phyloP scores from a whole-genome alignment of 805 yeast species.

The Aciculoconidium aculeatum region DNA sequence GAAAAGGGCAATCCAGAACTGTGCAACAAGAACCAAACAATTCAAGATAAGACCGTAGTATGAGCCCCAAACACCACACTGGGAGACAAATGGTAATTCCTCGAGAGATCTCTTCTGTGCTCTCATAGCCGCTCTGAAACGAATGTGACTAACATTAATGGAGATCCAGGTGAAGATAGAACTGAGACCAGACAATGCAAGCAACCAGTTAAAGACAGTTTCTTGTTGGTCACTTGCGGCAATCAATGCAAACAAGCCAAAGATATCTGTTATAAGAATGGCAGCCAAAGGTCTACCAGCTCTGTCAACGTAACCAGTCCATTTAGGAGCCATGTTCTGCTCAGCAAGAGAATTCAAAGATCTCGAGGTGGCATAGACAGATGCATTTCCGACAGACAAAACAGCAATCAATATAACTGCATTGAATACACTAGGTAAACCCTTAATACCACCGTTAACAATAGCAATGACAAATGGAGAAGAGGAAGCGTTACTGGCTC shows the following conservation, averaged over 20 bases:
- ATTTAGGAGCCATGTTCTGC: conserved; percentile 37
- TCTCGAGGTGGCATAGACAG: conserved; percentile 38
- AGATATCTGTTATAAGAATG: conserved; percentile 26
- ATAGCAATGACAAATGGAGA: conserved; percentile 41
- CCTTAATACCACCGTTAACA: conserved; percentile 30
- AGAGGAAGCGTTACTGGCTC: conserved; percentile 22
- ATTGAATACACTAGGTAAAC: conserved; percentile 36
- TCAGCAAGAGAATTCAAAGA: conserved; percentile 37
- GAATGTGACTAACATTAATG: conserved; percentile 34
- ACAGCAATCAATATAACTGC: conserved; percentile 37
- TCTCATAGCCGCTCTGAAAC: conserved; percentile 36
- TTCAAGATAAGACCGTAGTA: conserved; percentile 27
- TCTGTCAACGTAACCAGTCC: conserved; percentile 36
- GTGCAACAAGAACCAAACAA: conserved; percentile 33
- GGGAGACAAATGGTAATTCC: conserved; percentile 29
- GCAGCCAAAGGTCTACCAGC: conserved; percentile 38
- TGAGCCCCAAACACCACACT: conserved; percentile 38
- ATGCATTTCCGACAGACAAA: conserved; percentile 37
- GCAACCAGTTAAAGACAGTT: conserved; percentile 36
- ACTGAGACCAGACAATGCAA: conserved; percentile 37
- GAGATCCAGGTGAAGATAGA: conserved; percentile 40
- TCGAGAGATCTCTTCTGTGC: conserved; percentile 20
- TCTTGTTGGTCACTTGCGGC: conserved; percentile 36
- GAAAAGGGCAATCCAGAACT: conserved; percentile 40
- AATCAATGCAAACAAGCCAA: conserved; percentile 34